Percentiles rank a stretch among this genome's conserved stretches.
Conservation (phyloP, 129 eudicot species). For the Arctium minus region DNA sequence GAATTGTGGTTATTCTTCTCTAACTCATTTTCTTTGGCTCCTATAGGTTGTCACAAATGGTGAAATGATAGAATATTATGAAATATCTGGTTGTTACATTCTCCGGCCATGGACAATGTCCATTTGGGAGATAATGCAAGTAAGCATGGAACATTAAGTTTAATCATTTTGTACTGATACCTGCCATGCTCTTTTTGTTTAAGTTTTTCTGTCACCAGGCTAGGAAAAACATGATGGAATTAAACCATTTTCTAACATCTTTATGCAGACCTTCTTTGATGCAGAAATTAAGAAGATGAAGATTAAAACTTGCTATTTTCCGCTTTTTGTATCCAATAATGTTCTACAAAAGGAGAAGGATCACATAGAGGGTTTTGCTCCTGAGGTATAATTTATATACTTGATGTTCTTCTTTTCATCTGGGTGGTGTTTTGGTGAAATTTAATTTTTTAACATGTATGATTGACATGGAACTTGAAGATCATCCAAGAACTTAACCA, state of each 20-base stretch:
- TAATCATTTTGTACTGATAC: neutral
- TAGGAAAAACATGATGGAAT: neutral
- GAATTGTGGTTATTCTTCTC: neutral
- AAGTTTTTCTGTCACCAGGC: neutral
- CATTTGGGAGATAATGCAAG: slow-evolving; percentile 91
- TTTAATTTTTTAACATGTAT: neutral
- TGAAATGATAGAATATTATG: slow-evolving; percentile 89
- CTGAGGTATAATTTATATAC: slow-evolving; percentile 57
- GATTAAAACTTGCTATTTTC: slow-evolving; percentile 81
- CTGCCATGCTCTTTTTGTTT: neutral
- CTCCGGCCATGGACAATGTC: slow-evolving; percentile 95
- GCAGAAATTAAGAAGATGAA: slow-evolving; percentile 83
- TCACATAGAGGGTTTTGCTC: slow-evolving; percentile 97
- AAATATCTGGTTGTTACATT: slow-evolving; percentile 92
- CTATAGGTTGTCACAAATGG: slow-evolving; percentile 75
- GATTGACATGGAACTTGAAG: neutral
- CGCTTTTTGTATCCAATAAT: slow-evolving; percentile 76
- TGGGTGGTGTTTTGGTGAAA: neutral
- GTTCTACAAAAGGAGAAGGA: slow-evolving; percentile 84
- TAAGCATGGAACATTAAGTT: slow-evolving; percentile 30
- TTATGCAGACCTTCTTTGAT: slow-evolving; percentile 71
- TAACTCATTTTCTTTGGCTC: neutral
- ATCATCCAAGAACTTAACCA: too few species aligned
- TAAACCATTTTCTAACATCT: neutral
- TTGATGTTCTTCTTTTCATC: neutral